Conservation (phyloP, 257 asterid species). For the Leonotis leonurus region DNA sequence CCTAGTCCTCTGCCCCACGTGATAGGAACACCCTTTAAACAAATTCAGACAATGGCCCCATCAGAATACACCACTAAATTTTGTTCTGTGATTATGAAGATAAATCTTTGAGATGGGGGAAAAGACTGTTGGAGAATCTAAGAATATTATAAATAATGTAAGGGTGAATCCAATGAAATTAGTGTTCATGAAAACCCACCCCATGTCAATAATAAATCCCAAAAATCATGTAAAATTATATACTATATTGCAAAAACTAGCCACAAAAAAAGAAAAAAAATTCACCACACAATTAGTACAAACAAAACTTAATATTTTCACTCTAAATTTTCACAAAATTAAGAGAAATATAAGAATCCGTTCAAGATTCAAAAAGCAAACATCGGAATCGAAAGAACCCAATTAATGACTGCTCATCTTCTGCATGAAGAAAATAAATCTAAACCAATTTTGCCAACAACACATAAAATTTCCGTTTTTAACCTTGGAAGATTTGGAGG, state of each 20-base stretch:
- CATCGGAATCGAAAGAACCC: no score
- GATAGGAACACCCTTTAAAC: constrained; percentile 28
- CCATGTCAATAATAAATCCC: not conserved
- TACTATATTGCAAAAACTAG: no score
- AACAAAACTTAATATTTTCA: no score
- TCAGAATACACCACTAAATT: constrained; percentile 19
- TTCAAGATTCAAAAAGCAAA: not conserved
- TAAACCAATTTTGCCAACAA: not conserved
- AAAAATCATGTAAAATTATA: not conserved
- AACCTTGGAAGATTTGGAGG: constrained; percentile 59
- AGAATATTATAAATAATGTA: not conserved
- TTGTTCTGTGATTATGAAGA: constrained; percentile 5
- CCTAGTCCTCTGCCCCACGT: constrained; percentile 31
- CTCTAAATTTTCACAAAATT: not conserved
- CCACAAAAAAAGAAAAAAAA: not conserved
- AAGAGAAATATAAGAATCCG: not conserved
- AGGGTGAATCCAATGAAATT: not conserved
- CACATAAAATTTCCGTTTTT: not conserved
- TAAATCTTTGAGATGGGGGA: not conserved
- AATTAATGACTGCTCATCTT: not conserved
- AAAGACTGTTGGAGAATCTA: constrained; percentile 4
- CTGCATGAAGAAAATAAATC: not conserved
- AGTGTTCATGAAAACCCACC: not conserved
- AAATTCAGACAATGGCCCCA: constrained; percentile 28
- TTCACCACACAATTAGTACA: no score